Conservation (phyloP, 2,329 filamentous ascomycete species). For the Magnaporthiopsis incrustans region DNA sequence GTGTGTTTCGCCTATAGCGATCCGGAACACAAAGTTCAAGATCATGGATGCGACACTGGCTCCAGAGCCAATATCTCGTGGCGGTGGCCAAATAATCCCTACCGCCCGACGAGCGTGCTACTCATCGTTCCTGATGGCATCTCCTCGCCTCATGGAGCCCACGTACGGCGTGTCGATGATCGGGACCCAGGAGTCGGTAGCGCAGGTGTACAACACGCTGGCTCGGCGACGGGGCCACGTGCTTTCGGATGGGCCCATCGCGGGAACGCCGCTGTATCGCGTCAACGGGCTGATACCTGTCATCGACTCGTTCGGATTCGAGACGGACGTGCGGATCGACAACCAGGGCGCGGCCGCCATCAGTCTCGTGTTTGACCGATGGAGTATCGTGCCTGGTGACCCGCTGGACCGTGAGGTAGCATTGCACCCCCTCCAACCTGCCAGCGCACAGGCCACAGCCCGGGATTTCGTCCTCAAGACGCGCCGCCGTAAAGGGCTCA, state of each 20-base stretch:
- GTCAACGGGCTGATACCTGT: constrained; percentile 89
- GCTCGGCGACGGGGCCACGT: constrained; percentile 86
- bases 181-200: constrained; percentile 81
- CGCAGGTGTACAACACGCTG: constrained; percentile 84
- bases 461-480: constrained; percentile 97
- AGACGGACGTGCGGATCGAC: constrained; percentile 93
- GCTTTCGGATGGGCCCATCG: constrained; percentile 85
- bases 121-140: constrained; percentile 94
- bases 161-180: constrained; percentile 91
- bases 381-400: constrained; percentile 93
- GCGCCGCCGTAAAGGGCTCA: constrained; percentile 81
- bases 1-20: constrained; percentile 45
- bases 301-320: constrained; percentile 96
- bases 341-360: constrained; percentile 89
- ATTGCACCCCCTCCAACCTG: constrained; percentile 77
- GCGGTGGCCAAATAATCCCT: constrained; percentile 94
- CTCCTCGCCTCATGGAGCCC: constrained; percentile 92
- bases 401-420: constrained; percentile 83
- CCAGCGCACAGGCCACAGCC: constrained; percentile 79
- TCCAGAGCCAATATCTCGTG: constrained; percentile 85
- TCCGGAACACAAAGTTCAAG: constrained; percentile 96
- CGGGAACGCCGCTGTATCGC: constrained; percentile 87
- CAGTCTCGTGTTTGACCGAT: constrained; percentile 88
- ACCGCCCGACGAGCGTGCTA: constrained; percentile 90
- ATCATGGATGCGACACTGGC: constrained; percentile 86